phyloP scores from a whole-genome alignment of 495 filamentous ascomycete genomes.

The Aeminium ludgeri region DNA sequence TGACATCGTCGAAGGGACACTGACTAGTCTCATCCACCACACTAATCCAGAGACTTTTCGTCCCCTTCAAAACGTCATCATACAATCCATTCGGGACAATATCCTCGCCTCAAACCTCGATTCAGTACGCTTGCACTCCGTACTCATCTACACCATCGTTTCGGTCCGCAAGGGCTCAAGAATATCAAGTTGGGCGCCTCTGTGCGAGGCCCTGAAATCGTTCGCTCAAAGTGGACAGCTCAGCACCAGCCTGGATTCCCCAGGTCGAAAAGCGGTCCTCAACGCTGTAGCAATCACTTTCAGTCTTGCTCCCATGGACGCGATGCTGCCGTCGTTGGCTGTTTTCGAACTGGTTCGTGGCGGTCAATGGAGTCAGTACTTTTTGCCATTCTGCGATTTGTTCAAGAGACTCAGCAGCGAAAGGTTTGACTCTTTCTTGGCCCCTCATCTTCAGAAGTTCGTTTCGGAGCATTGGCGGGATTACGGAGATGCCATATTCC shows the following conservation, averaged over 20 bases:
- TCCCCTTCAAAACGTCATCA: slow-evolving; percentile 31
- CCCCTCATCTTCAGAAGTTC: slow-evolving; percentile 72
- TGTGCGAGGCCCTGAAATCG: slow-evolving; percentile 25
- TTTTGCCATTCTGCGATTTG: slow-evolving; percentile 69
- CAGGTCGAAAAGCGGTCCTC: slow-evolving; percentile 22
- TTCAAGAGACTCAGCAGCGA: slow-evolving; percentile 55
- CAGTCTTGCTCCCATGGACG: slow-evolving; percentile 59
- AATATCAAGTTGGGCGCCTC: slow-evolving; percentile 50
- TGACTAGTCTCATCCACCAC: slow-evolving; percentile 69
- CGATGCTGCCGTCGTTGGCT: slow-evolving; percentile 48
- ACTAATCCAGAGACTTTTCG: slow-evolving; percentile 52
- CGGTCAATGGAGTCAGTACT: slow-evolving; percentile 44
- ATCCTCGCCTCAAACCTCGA: background rate
- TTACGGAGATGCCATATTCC: slow-evolving; percentile 49
- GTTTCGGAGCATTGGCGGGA: slow-evolving; percentile 40
- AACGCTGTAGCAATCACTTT: slow-evolving; percentile 45
- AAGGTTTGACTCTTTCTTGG: slow-evolving; percentile 57
- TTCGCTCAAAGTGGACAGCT: slow-evolving; percentile 6
- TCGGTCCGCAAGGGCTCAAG: slow-evolving; percentile 64
- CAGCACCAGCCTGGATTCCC: background rate
- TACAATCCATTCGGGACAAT: background rate
- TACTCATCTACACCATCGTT: slow-evolving; percentile 47
- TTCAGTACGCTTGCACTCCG: slow-evolving; percentile 30
- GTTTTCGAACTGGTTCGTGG: slow-evolving; percentile 43
- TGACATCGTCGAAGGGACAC: slow-evolving; percentile 52